phyloP scores from a whole-genome alignment of 495 filamentous ascomycete genomes.

The Podospora pseudoanserina region DNA sequence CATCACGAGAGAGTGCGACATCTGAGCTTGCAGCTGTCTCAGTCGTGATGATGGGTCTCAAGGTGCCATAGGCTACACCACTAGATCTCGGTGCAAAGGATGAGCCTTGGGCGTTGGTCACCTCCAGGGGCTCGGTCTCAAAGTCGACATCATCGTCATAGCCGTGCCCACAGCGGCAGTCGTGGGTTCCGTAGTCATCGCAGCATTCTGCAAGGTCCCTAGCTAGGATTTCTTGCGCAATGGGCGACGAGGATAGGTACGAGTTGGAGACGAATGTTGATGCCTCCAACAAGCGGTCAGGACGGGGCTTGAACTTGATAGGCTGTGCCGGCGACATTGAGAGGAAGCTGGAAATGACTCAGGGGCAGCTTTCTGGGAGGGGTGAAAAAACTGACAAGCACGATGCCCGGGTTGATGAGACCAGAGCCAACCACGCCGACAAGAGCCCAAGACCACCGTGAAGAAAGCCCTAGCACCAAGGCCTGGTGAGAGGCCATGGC shows the following conservation, averaged over 20 bases:
- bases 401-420: not conserved
- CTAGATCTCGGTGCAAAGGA: slow-evolving; percentile 64
- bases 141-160: slow-evolving; percentile 9
- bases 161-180: slow-evolving; percentile 18
- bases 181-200: slow-evolving; percentile 42
- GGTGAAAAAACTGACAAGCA: not conserved
- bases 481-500: not conserved
- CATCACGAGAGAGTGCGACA: slow-evolving; percentile 55
- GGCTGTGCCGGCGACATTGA: slow-evolving; percentile 18
- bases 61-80: slow-evolving; percentile 59
- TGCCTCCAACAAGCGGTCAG: slow-evolving; percentile 16
- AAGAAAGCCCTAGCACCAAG: not conserved
- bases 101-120: slow-evolving; percentile 40
- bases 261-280: slow-evolving; percentile 45
- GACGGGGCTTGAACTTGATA: slow-evolving; percentile 12
- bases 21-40: slow-evolving; percentile 51
- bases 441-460: slow-evolving; percentile 5
- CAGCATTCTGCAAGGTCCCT: slow-evolving; percentile 59
- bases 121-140: slow-evolving; percentile 43
- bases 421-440: not conserved
- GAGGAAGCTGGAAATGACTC: not conserved
- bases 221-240: slow-evolving; percentile 65
- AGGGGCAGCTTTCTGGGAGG: not conserved
- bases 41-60: slow-evolving; percentile 39
- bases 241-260: slow-evolving; percentile 40